These are phyloP conservation scores for Perkinsus chesapeaki DNA, from an alignment of 169 alveolate species.

Conservation along the genomic window DNA sequence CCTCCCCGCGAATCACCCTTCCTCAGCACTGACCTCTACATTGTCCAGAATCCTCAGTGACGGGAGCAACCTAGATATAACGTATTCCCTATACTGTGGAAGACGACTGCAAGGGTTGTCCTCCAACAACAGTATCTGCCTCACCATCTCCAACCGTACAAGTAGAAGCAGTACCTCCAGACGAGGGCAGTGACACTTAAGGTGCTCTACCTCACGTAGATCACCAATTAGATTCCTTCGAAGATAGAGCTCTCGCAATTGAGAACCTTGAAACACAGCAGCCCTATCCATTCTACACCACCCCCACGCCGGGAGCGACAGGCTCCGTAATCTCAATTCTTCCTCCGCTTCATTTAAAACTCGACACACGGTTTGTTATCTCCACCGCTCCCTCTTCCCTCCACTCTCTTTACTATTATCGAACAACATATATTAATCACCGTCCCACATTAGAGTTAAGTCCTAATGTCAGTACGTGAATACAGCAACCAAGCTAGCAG, in stretches of 20 bases:
- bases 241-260: neutral
- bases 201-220: neutral
- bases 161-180: neutral
- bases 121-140: slow-evolving; percentile 53
- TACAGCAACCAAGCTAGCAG: too few relatives aligned
- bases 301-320: too few relatives aligned
- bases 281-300: too few relatives aligned
- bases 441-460: too few relatives aligned
- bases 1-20: neutral
- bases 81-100: slow-evolving; percentile 46
- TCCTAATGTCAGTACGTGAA: too few relatives aligned
- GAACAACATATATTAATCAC: too few relatives aligned
- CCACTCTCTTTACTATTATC: too few relatives aligned
- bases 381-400: too few relatives aligned
- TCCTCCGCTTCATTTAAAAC: too few relatives aligned
- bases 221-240: neutral
- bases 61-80: slow-evolving; percentile 58
- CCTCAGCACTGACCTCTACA: slow-evolving; percentile 42
- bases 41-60: slow-evolving; percentile 63
- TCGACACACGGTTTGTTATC: too few relatives aligned
- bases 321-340: too few relatives aligned
- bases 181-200: neutral
- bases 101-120: slow-evolving; percentile 67
- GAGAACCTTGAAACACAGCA: neutral
- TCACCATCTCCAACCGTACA: neutral